These are phyloP conservation scores for Thyridium curvatum DNA, from an alignment of 2,329 filamentous ascomycete species.

Conservation along the genomic window DNA sequence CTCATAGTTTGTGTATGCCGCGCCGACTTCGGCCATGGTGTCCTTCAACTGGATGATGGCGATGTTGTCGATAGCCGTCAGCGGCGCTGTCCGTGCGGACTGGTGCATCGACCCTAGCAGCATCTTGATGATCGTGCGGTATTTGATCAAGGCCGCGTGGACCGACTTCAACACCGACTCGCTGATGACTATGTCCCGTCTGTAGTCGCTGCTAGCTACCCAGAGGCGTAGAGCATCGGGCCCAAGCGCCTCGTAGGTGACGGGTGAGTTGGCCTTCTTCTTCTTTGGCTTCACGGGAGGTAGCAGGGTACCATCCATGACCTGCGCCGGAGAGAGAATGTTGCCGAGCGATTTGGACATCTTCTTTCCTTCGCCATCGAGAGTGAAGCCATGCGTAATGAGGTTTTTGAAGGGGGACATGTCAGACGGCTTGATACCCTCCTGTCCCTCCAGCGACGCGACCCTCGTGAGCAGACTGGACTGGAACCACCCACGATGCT, in stretches of 20 bases:
- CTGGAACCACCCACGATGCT: slow-evolving; percentile 98
- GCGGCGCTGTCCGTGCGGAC: slow-evolving; percentile 39
- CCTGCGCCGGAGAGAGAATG: slow-evolving; percentile 70
- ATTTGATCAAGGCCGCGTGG: slow-evolving; percentile 75
- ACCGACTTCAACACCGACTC: slow-evolving; percentile 70
- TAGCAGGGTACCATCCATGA: slow-evolving; percentile 77
- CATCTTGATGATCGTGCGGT: slow-evolving; percentile 85
- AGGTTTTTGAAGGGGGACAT: slow-evolving; percentile 74
- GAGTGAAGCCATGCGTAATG: slow-evolving; percentile 92
- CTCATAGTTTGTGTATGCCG: slow-evolving; percentile 64
- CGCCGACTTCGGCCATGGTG: slow-evolving; percentile 57
- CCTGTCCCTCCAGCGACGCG: slow-evolving; percentile 42
- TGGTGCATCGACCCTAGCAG: slow-evolving; percentile 69
- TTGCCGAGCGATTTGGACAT: slow-evolving; percentile 99
- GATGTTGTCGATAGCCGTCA: slow-evolving; percentile 64
- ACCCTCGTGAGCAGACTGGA: slow-evolving; percentile 87
- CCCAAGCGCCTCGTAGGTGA: slow-evolving; percentile 64
- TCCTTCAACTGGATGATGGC: slow-evolving; percentile 68
- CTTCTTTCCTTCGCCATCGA: slow-evolving; percentile 86
- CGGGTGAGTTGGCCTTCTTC: slow-evolving; percentile 31
- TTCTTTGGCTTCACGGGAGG: slow-evolving; percentile 60
- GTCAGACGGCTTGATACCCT: slow-evolving; percentile 11
- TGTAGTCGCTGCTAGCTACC: slow-evolving; percentile 90
- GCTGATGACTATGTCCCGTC: slow-evolving; percentile 77
- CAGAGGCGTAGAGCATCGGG: slow-evolving; percentile 84